These are phyloP conservation scores for Fusarium nurragi DNA, from an alignment of 2,329 filamentous ascomycete species.

Conservation along the genomic window DNA sequence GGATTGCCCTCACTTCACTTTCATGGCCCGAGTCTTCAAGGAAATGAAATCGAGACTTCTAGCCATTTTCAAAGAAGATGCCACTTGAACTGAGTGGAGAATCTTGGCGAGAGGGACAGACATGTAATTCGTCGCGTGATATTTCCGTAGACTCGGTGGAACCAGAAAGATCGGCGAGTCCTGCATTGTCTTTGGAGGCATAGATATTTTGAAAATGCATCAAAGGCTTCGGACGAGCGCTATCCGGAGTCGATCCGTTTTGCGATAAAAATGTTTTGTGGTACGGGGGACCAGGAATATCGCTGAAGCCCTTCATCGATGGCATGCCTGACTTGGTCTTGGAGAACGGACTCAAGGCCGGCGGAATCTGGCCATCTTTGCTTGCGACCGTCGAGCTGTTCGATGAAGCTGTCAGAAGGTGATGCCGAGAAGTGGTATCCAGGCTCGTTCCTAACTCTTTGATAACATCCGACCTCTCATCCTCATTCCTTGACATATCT, in stretches of 20 bases:
- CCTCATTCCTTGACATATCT: slow-evolving; percentile 29
- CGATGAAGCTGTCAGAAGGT: slow-evolving; percentile 40
- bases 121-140: background rate
- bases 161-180: background rate
- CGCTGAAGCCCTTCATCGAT: background rate
- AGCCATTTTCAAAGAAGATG: slow-evolving; percentile 21
- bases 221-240: background rate
- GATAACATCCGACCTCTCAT: background rate
- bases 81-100: background rate
- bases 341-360: slow-evolving; percentile 23
- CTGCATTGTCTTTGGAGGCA: background rate
- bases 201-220: background rate
- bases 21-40: slow-evolving; percentile 18
- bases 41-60: slow-evolving; percentile 29
- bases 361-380: slow-evolving; percentile 34
- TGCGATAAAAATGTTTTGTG: background rate
- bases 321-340: background rate
- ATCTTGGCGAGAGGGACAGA: background rate
- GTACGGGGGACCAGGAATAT: background rate
- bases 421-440: slow-evolving; percentile 27
- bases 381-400: slow-evolving; percentile 30
- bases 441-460: slow-evolving; percentile 12
- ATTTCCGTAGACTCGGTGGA: background rate
- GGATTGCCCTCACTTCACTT: background rate
- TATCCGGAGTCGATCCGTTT: background rate